A percentile compares a stretch with the other conserved stretches of the same genome.
phyloP scores from a whole-genome alignment of 1,284 basidiomycete species.

The Sanghuangporus baumii region DNA sequence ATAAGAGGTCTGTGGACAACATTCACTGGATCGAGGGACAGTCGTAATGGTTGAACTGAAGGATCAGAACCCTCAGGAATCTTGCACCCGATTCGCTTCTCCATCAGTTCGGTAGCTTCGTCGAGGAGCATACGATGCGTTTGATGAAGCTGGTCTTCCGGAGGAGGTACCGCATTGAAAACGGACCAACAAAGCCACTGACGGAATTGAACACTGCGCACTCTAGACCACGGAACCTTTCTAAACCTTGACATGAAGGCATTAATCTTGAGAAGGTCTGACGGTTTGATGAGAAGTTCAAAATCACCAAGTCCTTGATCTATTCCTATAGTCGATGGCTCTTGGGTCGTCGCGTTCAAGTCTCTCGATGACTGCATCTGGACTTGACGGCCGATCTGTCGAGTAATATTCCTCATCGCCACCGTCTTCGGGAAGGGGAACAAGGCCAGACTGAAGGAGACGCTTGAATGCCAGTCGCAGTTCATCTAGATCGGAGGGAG shows the following conservation, averaged over 20 bases:
- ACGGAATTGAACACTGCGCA: conserved; percentile 60
- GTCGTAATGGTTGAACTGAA: conserved; percentile 52
- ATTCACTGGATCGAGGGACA: conserved; percentile 77
- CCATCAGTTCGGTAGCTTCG: conserved; percentile 55
- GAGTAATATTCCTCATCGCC: conserved; percentile 53
- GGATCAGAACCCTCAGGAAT: conserved; percentile 62
- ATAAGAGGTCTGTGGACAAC: conserved; percentile 66
- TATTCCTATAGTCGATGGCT: conserved; percentile 71
- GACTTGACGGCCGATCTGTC: conserved; percentile 50
- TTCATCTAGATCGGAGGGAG: conserved; percentile 44
- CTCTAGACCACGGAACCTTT: conserved; percentile 66
- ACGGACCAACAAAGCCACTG: conserved; percentile 85
- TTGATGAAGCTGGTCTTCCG: conserved; percentile 40
- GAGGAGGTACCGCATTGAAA: conserved; percentile 60
- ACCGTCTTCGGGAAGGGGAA: conserved; percentile 44
- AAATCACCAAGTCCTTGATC: conserved; percentile 53
- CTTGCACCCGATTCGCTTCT: conserved; percentile 66
- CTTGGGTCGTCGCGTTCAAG: conserved; percentile 62
- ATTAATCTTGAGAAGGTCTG: not conserved
- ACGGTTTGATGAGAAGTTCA: not conserved
- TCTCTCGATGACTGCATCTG: conserved; percentile 50
- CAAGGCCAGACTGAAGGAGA: conserved; percentile 60
- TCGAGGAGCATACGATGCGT: conserved; percentile 47
- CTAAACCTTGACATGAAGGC: conserved; percentile 50
- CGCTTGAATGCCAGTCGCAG: conserved; percentile 55